Conservation (phyloP, 352 stramenopile genomes). For the Pythium grandisporangium region DNA sequence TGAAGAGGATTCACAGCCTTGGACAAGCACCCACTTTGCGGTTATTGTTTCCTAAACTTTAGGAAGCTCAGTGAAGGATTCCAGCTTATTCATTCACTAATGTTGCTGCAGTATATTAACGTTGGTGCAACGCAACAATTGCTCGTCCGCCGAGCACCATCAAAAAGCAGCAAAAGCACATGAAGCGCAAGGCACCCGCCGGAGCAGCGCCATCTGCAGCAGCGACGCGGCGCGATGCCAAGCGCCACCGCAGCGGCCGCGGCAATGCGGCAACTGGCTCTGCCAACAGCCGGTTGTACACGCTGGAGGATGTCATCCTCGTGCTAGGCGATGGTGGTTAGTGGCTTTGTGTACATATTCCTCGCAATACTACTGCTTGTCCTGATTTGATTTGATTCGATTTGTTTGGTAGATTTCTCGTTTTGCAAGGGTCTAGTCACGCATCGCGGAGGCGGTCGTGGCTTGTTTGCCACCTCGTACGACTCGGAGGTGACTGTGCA, state of each 20-base stretch:
- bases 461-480: constrained; percentile 67
- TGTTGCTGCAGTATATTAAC: too few relatives aligned
- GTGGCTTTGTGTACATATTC: neutral
- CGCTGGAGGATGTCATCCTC: constrained; percentile 40
- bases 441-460: constrained; percentile 43
- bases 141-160: too few relatives aligned
- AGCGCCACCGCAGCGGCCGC: constrained; percentile 15
- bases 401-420: constrained; percentile 50
- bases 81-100: too few relatives aligned
- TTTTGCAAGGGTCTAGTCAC: constrained; percentile 63
- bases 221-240: constrained; percentile 10
- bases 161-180: neutral
- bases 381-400: neutral
- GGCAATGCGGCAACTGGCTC: constrained; percentile 1
- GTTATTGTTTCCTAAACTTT: too few relatives aligned
- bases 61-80: too few relatives aligned
- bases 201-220: constrained; percentile 8
- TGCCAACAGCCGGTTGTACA: too few relatives aligned
- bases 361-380: too few relatives aligned
- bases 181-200: constrained; percentile 27
- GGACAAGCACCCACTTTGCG: neutral
- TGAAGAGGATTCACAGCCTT: neutral
- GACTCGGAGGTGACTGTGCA: constrained; percentile 56
- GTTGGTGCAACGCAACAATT: too few relatives aligned
- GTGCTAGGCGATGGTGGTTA: constrained; percentile 70